These are phyloP conservation scores for Bremia lactucae DNA, from an alignment of 352 stramenopile genomes.

Conservation along the genomic window DNA sequence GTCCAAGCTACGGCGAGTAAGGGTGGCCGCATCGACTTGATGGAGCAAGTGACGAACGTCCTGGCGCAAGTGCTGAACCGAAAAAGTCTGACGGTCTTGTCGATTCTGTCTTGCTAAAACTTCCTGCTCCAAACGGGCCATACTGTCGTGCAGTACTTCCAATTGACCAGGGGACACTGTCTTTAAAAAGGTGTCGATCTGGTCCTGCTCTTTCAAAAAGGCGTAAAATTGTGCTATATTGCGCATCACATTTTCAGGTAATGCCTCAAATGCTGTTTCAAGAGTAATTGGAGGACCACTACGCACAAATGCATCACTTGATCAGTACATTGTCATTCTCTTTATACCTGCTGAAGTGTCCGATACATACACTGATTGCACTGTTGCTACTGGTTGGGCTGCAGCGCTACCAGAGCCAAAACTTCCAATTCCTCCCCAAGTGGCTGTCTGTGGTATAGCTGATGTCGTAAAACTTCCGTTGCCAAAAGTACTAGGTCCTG, in stretches of 20 bases:
- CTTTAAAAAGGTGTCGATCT: slow-evolving; percentile 64
- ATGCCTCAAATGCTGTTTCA: slow-evolving; percentile 59
- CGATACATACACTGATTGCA: slow-evolving; percentile 10
- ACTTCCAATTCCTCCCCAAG: slow-evolving; percentile 3
- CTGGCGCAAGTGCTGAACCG: slow-evolving; percentile 59
- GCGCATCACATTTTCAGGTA: slow-evolving; percentile 63
- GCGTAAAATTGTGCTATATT: slow-evolving; percentile 70
- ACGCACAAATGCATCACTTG: slow-evolving; percentile 1
- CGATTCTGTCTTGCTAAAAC: slow-evolving; percentile 48
- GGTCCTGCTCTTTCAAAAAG: slow-evolving; percentile 63
- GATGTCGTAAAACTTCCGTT: neutral
- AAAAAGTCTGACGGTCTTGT: slow-evolving; percentile 41
- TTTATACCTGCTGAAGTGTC: neutral
- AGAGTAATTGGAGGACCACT: slow-evolving; percentile 43
- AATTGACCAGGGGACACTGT: slow-evolving; percentile 51
- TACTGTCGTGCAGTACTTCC: slow-evolving; percentile 42
- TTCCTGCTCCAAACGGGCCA: slow-evolving; percentile 48
- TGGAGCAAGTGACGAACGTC: slow-evolving; percentile 65
- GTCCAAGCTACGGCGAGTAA: slow-evolving; percentile 56
- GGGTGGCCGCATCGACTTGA: slow-evolving; percentile 56
- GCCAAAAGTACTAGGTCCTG: too few relatives aligned
- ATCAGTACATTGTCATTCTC: neutral
- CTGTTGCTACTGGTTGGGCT: slow-evolving; percentile 2
- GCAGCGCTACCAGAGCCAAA: slow-evolving; percentile 10
- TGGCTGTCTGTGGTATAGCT: slow-evolving; percentile 8